Conservation (phyloP, 1,139 yeast genomes). For the Yamadazyma pseudoaaseri region DNA sequence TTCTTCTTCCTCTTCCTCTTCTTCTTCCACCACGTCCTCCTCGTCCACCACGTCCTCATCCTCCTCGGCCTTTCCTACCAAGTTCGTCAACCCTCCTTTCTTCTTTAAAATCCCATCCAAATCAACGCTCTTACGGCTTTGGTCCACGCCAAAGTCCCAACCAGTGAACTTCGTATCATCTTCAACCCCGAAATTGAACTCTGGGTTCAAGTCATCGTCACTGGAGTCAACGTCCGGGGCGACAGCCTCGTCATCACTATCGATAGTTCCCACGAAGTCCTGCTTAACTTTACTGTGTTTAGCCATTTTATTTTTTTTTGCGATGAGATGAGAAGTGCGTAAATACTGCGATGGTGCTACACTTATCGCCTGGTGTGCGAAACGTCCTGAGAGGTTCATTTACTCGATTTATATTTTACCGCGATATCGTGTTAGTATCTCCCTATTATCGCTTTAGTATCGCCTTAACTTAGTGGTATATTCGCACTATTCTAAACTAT, state of each 20-base stretch:
- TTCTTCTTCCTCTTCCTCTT: constrained; percentile 23
- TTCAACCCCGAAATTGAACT: constrained; percentile 66
- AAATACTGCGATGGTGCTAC: constrained; percentile 2
- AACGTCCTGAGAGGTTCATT: no score
- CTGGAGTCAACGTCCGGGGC: constrained; percentile 27
- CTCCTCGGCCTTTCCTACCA: constrained; percentile 40
- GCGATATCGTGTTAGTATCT: not conserved
- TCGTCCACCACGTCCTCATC: constrained; percentile 33
- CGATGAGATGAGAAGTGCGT: constrained; percentile 5
- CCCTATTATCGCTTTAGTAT: constrained; percentile 1
- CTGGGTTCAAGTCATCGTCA: constrained; percentile 61
- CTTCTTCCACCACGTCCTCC: constrained; percentile 29
- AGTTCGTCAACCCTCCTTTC: constrained; percentile 68
- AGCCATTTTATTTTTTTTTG: constrained; percentile 2
- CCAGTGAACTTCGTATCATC: constrained; percentile 60
- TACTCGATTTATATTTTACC: not conserved
- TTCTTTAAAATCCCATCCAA: constrained; percentile 81
- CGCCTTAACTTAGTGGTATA: constrained; percentile 2
- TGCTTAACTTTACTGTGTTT: constrained; percentile 11
- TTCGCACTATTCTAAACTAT: constrained; percentile 2
- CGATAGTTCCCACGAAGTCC: constrained; percentile 16
- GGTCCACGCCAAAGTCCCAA: constrained; percentile 70
- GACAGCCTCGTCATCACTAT: constrained; percentile 25
- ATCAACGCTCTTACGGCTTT: constrained; percentile 67
- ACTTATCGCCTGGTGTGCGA: not conserved